These are phyloP conservation scores for Starmerella ratchasimensis DNA, from an alignment of 805 yeast species.

Conservation along the genomic window DNA sequence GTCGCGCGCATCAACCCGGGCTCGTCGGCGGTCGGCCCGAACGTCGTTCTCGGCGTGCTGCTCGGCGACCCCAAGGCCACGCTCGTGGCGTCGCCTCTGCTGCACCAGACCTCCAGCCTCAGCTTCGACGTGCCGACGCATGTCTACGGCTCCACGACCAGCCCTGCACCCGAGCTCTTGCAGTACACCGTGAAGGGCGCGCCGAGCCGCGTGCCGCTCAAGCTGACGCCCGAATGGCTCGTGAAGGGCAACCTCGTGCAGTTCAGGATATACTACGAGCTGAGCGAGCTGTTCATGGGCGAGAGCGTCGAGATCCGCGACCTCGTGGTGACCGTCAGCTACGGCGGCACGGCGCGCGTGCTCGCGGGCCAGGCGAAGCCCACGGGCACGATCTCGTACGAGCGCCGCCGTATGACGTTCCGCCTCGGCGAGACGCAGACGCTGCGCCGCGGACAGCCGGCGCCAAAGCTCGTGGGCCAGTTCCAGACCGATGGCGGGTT, in stretches of 20 bases:
- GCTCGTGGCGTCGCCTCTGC: constrained; percentile 16
- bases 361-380: constrained; percentile 80
- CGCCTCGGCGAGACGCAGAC: constrained; percentile 35
- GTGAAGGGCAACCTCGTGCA: constrained; percentile 75
- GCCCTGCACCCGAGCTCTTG: constrained; percentile 40
- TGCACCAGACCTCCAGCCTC: constrained; percentile 14
- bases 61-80: constrained; percentile 17
- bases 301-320: constrained; percentile 39
- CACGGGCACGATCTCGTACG: constrained; percentile 79
- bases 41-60: constrained; percentile 15
- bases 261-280: constrained; percentile 57
- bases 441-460: constrained; percentile 32
- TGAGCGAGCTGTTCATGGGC: constrained; percentile 36
- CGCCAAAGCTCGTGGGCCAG: constrained; percentile 66
- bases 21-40: constrained; percentile 11
- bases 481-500: constrained; percentile 64
- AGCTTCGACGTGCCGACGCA: constrained; percentile 22
- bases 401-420: constrained; percentile 79
- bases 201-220: constrained; percentile 44
- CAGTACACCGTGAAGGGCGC: constrained; percentile 43
- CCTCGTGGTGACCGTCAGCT: constrained; percentile 46
- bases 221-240: constrained; percentile 77
- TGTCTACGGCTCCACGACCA: constrained; percentile 28
- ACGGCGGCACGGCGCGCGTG: constrained; percentile 34
- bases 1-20: constrained; percentile 35